Evolutionary conservation across 176 grass and related monocot genomes (phyloP), one percentile per base, ranked within the genome.

Genomic region (Metroxylon sagu): DNA sequence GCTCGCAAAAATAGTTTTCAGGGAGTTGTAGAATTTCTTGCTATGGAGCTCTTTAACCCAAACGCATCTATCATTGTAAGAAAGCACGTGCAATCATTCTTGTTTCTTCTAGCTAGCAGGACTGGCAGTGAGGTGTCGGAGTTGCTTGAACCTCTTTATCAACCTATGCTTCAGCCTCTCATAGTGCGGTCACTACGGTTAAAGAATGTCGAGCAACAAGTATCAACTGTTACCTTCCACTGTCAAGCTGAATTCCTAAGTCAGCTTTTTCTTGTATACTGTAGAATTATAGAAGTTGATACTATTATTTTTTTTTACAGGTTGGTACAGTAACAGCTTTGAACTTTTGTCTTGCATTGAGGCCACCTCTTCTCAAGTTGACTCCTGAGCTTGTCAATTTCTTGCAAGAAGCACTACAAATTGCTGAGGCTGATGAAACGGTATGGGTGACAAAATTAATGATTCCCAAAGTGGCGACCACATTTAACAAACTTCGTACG

Each of bases 121-220:
- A 98, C 93, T 67, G 93, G 93, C 29, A 98, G 93, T 51, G 93
- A 98, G 66, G 82, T 98, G 25, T 98, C 93, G 74, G 93, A 98
- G 78, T 87, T 98, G 72, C 88, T 98, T 15, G 93, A 98, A 62
- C 78, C 81, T 75, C 61, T 89, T 48, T 98, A 98, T 75, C 71
- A 76, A 27, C 93, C 93, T 4, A 56, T 98, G 66, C 87, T 98
- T 68, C 88, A 92, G 62, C 88, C 93, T 71, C 84, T 98, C 35
- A 82, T 98, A 61, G 80, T 82, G 75, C 74, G 88, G 50, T 76
- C 93, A 58, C 77, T 98, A 58, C 93, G 88, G 53, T 59, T 70
- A 2, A 98, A 86, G 67, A 98, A 98, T 35, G 74, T 98, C 73
- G 93, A 98, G 71, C 93, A 98, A 71, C 93, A 98, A 79, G 93